Evolutionary conservation across 139 green algal genomes (phyloP), one percentile per base, ranked within the genome.

Genomic region (Edaphochlamys debaryana): DNA sequence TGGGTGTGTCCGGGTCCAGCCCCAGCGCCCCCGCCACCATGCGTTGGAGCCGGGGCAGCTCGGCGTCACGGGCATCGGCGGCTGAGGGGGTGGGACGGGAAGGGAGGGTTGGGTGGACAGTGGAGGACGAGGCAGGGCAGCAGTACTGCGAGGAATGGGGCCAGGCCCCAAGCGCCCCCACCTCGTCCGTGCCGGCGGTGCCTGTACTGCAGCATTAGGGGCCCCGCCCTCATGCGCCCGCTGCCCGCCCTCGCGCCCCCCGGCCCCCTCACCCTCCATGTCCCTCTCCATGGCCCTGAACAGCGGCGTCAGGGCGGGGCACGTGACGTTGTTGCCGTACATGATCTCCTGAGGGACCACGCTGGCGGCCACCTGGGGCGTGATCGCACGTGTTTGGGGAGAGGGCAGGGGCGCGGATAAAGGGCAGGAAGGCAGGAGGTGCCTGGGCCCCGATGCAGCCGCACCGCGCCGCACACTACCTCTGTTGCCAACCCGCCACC

Each of bases 311-410:
- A 81, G 58, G 20, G 38, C 60, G 40, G 75, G 30, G 58, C 75
- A 81, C 6, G 60, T 81, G 42, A 37, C 25, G 75, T 81, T 81
- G 75, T 63, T 72, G 77, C 77, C 77, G 63, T 83, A 83, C 77
- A 83, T 83, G 45, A 83, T 83, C 77, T 83, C 75, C 40, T 36
- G 60, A 8, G 37, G 52, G 56, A 70, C 73, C 0, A 36, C 3
- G 37, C 50, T 69, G 37, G 56, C 73, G 25, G 29, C 56, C 37
- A 80, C 73, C 73, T 69, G 72, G 30, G 29, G 29, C 13, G 17
- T n/a, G n/a, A n/a, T n/a, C n/a, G n/a, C n/a, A n/a, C n/a, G n/a
- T n/a, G n/a, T n/a, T n/a, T n/a, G n/a, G n/a, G n/a, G 11, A 54
- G 11, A 54, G 63, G 30, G 63, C 25, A n/a, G 29, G 66, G 36